phyloP scores from a whole-genome alignment of 78 protist genomes.

The Cyanophora paradoxa region DNA sequence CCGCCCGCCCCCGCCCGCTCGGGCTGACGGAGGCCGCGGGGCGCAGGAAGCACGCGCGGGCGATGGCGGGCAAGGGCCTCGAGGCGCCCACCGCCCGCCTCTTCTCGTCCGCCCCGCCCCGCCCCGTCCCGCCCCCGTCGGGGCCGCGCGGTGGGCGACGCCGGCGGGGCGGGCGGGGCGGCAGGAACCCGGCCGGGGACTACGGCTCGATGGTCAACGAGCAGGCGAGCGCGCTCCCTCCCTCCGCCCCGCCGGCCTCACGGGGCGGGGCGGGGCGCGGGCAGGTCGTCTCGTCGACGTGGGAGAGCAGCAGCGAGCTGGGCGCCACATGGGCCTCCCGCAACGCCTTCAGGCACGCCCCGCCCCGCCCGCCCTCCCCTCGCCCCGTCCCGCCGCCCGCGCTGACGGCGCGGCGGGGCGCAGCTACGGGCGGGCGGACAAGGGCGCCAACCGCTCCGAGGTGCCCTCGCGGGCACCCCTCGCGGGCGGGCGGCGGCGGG shows the following conservation, averaged over 20 bases:
- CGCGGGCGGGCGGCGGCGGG: no score
- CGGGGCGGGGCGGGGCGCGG: no score
- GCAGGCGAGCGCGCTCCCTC: no score
- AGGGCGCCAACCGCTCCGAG: no score
- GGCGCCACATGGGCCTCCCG: conserved; percentile 11
- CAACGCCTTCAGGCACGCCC: conserved; percentile 7
- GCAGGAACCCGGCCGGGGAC: conserved; percentile 13
- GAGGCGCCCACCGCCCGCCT: conserved; percentile 9
- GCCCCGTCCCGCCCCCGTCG: no score
- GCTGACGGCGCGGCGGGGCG: background rate
- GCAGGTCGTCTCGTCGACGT: background rate
- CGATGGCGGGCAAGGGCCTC: conserved; percentile 1
- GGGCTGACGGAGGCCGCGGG: background rate
- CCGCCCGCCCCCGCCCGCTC: background rate
- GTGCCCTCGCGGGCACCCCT: no score
- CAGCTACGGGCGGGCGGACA: background rate
- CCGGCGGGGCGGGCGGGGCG: no score
- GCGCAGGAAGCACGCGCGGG: background rate
- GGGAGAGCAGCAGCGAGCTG: conserved; percentile 6
- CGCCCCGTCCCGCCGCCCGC: background rate
- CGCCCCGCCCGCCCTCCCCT: no score
- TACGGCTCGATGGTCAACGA: conserved; percentile 11
- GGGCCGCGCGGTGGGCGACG: no score
- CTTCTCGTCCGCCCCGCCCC: no score
- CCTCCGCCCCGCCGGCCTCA: no score